Base-by-base conservation (phyloP, 148 eudicot species). In the Cornus kousa region DNA sequence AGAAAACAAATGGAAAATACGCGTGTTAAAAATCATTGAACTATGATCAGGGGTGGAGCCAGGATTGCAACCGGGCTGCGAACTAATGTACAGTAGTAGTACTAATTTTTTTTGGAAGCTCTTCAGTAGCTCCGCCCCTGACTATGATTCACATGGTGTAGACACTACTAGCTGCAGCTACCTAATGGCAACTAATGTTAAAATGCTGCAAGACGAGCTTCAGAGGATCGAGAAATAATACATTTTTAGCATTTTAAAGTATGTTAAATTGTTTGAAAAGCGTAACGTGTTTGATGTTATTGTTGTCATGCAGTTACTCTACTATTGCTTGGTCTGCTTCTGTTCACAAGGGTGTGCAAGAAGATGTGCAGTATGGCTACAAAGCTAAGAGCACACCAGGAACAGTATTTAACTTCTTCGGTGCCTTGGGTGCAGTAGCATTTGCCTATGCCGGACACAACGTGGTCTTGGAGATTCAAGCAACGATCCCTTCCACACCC, bases 381-480 rank as follows among this genome's bases (percentile, higher is more conserved):
- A 76, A 57, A 71, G 73, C 77, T 0, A 71, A 72, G 67, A 71
- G 37, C 73, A 72, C 71, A 7, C 22, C 73, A 0, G 85, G 82
- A 24, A 83, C 55, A 16, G 77, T 83, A 9, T 79, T 83, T 55
- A 76, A 76, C 70, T 79, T 79, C 39, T 83, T 79, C 3, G 76
- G 73, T 22, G 85, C 82, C 6, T 28, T 83, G 70, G 85, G 85
- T 35, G 85, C 79, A 14, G 82, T 83, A 4, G 85, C 85, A 10
- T 83, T 83, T 20, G 82, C 85, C 64, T 83, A 83, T 24, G 85
- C 85, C 5, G 85, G 85, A 2, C 85, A 83, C 85, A 83, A 83
- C 19, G 82, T 83, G 70, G 85, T 83, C 24, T 57, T 83, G 71
- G 85, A 83, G 75, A 83, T 83, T 66, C 85, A 83, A 83, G 85